phyloP scores from a whole-genome alignment of 2,329 filamentous ascomycete genomes.

The Xylariaceae sp. region DNA sequence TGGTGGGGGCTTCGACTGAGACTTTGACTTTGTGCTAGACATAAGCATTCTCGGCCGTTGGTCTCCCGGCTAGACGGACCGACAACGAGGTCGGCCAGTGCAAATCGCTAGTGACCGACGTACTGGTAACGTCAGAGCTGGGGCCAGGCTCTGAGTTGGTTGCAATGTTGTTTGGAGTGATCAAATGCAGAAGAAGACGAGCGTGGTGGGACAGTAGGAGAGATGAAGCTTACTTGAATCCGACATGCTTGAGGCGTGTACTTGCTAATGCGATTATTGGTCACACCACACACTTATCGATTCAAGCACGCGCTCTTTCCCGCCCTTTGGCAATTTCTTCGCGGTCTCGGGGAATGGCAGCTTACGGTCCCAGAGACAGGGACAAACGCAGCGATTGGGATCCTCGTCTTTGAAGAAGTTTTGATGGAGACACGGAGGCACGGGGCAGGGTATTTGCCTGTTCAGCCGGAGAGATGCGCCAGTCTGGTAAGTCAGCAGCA shows the following conservation, averaged over 20 bases:
- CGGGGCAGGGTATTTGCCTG: too few relatives aligned
- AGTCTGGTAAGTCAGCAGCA: too few relatives aligned
- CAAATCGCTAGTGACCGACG: constrained; percentile 9
- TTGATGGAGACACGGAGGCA: too few relatives aligned
- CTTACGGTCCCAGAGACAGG: too few relatives aligned
- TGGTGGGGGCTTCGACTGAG: too few relatives aligned
- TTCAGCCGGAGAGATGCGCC: too few relatives aligned
- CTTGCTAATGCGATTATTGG: constrained; percentile 1
- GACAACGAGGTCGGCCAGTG: neutral
- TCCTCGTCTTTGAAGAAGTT: too few relatives aligned
- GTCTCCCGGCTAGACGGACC: neutral
- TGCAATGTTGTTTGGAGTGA: neutral
- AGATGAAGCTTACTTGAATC: constrained; percentile 15
- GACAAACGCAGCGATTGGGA: too few relatives aligned
- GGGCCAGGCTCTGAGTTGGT: neutral
- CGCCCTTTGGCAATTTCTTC: too few relatives aligned
- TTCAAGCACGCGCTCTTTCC: too few relatives aligned
- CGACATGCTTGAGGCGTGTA: constrained; percentile 11
- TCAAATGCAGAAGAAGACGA: neutral
- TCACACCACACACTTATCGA: too few relatives aligned
- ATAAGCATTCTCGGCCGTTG: constrained; percentile 2
- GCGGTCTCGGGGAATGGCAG: too few relatives aligned
- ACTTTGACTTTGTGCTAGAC: constrained; percentile 11
- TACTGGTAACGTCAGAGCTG: neutral
- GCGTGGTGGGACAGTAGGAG: neutral